Base-by-base conservation (phyloP, 805 yeast species). In the Cyberlindnera lachancei region DNA sequence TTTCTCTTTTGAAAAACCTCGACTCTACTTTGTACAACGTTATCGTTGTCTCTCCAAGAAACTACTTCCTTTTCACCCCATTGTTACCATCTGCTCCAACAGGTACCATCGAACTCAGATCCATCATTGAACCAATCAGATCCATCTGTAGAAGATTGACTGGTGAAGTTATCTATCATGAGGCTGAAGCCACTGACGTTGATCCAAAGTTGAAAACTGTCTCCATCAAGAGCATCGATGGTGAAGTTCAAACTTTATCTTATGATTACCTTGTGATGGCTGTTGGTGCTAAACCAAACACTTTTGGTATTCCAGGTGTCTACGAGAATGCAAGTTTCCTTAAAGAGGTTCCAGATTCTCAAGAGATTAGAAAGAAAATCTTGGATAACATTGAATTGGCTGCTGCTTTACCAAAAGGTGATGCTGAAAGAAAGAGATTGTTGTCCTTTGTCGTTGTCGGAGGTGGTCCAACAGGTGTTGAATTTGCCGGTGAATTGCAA, bases 401-500 rank as follows among this genome's bases (percentile, higher is more conserved):
- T 26, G 75, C 82, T 47, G 66, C 80, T 44, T 71, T 87, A 47
- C 84, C 92, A 36, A 72, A 71, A 46, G 58, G 61, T 18, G 84
- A 75, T 46, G 77, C 78, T 15, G 94, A 84, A 57, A 76, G 96
- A 62, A 73, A 76, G 62, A 75, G 95, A 58, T 70, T 90, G 50
- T 71, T 88, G 56, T 81, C 79, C 41, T 79, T 87, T 49, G 90
- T 90, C 41, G 94, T 90, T 41, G 94, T 92, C 46, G 97, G 97
- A 52, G 97, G 96, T 62, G 97, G 97, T 44, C 96, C 97, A 56
- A 88, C 97, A 27, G 97, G 97, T 66, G 96, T 88, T 41, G 96
- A 87, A 64, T 82, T 87, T 50, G 96, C 96, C 46, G 97, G 95
- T 53, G 96, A 90, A 63, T 66, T 88, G 49, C 94, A 83, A 64